A percentile compares a stretch with the other conserved stretches of the same genome.
Evolutionary conservation across 1,284 basidiomycete genomes (phyloP).

Genomic region (Ceratorhiza oryzae-sativae): DNA sequence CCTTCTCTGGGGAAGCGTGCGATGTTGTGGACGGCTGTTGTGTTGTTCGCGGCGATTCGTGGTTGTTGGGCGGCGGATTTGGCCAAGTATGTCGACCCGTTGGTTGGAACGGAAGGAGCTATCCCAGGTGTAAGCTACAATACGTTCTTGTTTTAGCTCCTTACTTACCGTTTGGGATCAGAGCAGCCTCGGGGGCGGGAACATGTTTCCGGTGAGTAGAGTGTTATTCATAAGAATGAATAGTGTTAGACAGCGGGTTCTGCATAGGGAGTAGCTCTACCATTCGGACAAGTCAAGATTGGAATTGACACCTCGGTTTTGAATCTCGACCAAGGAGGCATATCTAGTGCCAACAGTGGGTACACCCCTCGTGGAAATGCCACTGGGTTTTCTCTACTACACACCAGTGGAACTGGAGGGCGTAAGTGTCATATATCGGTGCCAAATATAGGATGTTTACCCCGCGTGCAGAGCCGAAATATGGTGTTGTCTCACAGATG

Average conservation of each 20-base stretch:
- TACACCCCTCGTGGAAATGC: constrained; percentile 25
- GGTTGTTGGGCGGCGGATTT: neutral
- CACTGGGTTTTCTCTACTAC: constrained; percentile 22
- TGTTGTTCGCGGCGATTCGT: neutral
- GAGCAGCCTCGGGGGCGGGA: constrained; percentile 33
- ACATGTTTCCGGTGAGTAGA: constrained; percentile 23
- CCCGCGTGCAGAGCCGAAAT: constrained; percentile 2
- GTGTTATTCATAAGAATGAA: neutral
- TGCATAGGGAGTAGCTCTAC: constrained; percentile 17
- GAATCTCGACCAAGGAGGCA: constrained; percentile 27
- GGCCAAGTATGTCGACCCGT: constrained; percentile 2
- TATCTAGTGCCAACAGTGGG: constrained; percentile 23
- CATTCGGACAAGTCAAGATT: constrained; percentile 29
- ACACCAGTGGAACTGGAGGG: constrained; percentile 22
- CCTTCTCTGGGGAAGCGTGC: neutral
- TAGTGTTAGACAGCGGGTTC: neutral
- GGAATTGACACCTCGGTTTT: constrained; percentile 31
- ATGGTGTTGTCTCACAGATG: constrained; percentile 26
- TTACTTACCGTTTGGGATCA: neutral
- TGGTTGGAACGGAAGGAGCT: constrained; percentile 20
- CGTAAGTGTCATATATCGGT: neutral
- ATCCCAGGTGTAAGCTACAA: neutral
- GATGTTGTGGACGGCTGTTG: neutral
- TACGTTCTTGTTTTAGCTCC: neutral
- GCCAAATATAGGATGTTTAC: neutral